Evolutionary conservation across 805 yeast species (phyloP), one percentile per base, ranked within the genome.

Genomic region (Myxozyma melibiosi): DNA sequence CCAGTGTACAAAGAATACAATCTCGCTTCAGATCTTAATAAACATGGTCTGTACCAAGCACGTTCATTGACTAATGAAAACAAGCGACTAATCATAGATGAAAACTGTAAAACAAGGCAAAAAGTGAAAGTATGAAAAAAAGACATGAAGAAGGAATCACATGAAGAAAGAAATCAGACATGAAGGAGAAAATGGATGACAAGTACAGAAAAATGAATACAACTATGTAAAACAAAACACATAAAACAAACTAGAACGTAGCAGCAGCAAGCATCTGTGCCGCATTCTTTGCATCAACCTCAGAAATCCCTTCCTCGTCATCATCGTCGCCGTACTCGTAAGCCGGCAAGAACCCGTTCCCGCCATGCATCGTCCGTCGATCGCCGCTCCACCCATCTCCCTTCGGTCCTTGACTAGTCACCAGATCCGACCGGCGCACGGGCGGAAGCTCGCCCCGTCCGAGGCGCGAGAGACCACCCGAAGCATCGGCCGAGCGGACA

Each of bases 391-490:
- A 82, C 54, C 78, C 76, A 63, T 82, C 86, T 7, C 85, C 84
- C 8, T 73, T 66, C 0, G 71, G 67, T 14, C 79, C 74, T 66
- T 82, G 86, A 22, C 82, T 77, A 1, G 71, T 65, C 74, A 73
- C 68, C 76, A 68, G 58, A 73, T 76, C 47, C 44, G 48, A 31
- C n/a, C 55, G 50, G 2, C 57, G 46, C 6, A 63, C 53, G 11
- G 65, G 53, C 8, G 66, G 64, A 14, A 61, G 37, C 30, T 57
- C 65, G 38, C 55, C 30, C 9, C 97, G 73, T 16, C 96, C 96
- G 35, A 94, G 75, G 54, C 96, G 76, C 38, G 94, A 81, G 38
- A 94, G 78, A 0, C 96, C 96, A 22, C 96, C 96, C 25, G 78
- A 77, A 28, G 80, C 80, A 71, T 88, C 96, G 3, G 87, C 88